These are phyloP conservation scores for Tillandsia leiboldiana DNA, from an alignment of 176 grass and related monocot species.

Conservation along the genomic window DNA sequence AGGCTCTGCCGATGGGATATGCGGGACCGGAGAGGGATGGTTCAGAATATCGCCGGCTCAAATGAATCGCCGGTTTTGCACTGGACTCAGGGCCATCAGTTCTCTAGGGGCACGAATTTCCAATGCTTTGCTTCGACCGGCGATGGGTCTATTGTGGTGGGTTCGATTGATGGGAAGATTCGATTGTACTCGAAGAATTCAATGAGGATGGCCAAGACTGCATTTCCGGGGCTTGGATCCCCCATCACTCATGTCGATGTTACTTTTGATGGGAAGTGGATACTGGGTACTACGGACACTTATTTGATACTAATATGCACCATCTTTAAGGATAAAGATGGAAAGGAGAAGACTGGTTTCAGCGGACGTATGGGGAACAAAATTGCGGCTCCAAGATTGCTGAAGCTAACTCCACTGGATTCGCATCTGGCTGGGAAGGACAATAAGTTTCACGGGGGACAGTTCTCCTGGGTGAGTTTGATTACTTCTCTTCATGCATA, in stretches of 20 bases:
- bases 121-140: slow-evolving; percentile 82
- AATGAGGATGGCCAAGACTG: slow-evolving; percentile 90
- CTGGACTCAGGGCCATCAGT: slow-evolving; percentile 86
- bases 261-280: slow-evolving; percentile 91
- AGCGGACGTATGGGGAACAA: slow-evolving; percentile 72
- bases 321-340: slow-evolving; percentile 85
- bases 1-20: slow-evolving; percentile 91
- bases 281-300: slow-evolving; percentile 69
- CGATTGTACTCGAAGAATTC: slow-evolving; percentile 71
- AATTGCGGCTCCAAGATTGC: slow-evolving; percentile 66
- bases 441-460: slow-evolving; percentile 75
- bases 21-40: slow-evolving; percentile 57
- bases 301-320: slow-evolving; percentile 88
- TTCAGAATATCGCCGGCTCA: slow-evolving; percentile 65
- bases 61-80: slow-evolving; percentile 53
- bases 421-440: slow-evolving; percentile 54
- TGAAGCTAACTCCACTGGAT: slow-evolving; percentile 86
- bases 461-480: slow-evolving; percentile 84
- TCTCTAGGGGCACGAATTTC: slow-evolving; percentile 83
- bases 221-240: slow-evolving; percentile 76
- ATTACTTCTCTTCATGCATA: neutral
- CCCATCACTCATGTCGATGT: slow-evolving; percentile 80
- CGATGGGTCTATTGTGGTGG: slow-evolving; percentile 76
- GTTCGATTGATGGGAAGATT: slow-evolving; percentile 84
- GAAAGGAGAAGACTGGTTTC: slow-evolving; percentile 82